Conservation (phyloP, 768 basidiomycete genomes). For the Multifurca ochricompacta region DNA sequence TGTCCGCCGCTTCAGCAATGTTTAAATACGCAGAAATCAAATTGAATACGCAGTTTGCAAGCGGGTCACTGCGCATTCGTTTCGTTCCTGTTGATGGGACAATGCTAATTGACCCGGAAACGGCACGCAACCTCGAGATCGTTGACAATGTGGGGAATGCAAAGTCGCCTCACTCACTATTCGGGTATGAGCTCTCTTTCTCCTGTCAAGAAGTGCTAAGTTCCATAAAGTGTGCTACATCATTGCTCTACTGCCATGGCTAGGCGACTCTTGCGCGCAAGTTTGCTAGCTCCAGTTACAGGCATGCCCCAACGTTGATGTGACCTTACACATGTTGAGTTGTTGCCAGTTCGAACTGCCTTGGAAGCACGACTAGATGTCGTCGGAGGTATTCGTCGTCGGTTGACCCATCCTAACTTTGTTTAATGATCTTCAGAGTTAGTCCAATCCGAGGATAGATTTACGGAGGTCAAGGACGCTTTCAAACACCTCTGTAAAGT, state of each 20-base stretch:
- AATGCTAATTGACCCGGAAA: slow-evolving; percentile 91
- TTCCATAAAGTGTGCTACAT: slow-evolving; percentile 50
- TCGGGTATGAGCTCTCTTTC: slow-evolving; percentile 47
- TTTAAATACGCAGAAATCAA: slow-evolving; percentile 77
- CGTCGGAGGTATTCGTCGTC: slow-evolving; percentile 54
- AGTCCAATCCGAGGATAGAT: slow-evolving; percentile 66
- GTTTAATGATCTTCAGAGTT: slow-evolving; percentile 44
- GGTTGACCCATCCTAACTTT: neutral
- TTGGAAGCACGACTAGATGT: slow-evolving; percentile 81
- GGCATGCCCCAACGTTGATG: slow-evolving; percentile 32
- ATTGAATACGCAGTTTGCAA: slow-evolving; percentile 63
- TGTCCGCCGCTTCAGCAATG: slow-evolving; percentile 78
- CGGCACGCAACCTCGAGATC: slow-evolving; percentile 81
- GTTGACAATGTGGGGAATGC: slow-evolving; percentile 64
- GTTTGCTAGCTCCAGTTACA: slow-evolving; percentile 75
- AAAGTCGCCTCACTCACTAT: slow-evolving; percentile 67
- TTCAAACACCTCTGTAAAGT: slow-evolving; percentile 66
- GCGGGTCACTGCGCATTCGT: slow-evolving; percentile 61
- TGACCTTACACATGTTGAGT: neutral
- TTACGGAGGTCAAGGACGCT: slow-evolving; percentile 57
- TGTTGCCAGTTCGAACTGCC: slow-evolving; percentile 42
- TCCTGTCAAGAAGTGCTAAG: neutral
- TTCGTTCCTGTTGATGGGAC: slow-evolving; percentile 82
- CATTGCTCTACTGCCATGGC: slow-evolving; percentile 91
- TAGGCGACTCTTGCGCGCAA: slow-evolving; percentile 66